Percentiles rank a stretch among this genome's conserved stretches.
Evolutionary conservation across 2,329 filamentous ascomycete genomes (phyloP).

Genomic region (Pseudogymnoascus sp.): DNA sequence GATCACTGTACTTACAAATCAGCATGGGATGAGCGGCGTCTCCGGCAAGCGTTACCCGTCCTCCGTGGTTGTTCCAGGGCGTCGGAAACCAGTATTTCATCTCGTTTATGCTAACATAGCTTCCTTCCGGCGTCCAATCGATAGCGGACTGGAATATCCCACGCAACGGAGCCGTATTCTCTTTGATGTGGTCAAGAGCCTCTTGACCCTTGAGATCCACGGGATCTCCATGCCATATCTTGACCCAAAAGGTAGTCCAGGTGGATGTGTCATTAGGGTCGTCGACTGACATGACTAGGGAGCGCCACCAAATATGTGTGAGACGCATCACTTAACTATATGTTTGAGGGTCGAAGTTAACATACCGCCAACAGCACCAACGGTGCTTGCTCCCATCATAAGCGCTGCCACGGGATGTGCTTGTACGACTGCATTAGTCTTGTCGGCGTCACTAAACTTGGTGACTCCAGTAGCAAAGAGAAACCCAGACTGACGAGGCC

Average conservation of each 20-base stretch:
- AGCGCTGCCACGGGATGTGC: conserved; percentile 27
- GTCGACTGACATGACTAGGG: conserved; percentile 21
- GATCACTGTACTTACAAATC: conserved; percentile 34
- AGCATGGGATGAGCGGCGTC: conserved; percentile 41
- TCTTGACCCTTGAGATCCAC: conserved; percentile 28
- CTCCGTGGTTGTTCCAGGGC: conserved; percentile 21
- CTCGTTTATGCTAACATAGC: conserved; percentile 27
- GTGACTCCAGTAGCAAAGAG: conserved; percentile 27
- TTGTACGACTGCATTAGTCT: conserved; percentile 22
- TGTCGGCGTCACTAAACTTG: conserved; percentile 21
- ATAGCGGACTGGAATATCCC: conserved; percentile 29
- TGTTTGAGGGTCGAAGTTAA: conserved; percentile 3
- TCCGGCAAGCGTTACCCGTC: conserved; percentile 33
- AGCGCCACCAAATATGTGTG: neutral
- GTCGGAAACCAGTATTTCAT: conserved; percentile 30
- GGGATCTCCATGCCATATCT: conserved; percentile 27
- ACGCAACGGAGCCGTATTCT: conserved; percentile 21
- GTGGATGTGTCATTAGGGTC: conserved; percentile 20
- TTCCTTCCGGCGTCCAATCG: conserved; percentile 29
- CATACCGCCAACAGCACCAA: conserved; percentile 27
- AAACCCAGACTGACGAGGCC: conserved; percentile 21
- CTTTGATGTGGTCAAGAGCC: conserved; percentile 28
- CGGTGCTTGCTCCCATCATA: conserved; percentile 24
- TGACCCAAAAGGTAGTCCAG: conserved; percentile 31
- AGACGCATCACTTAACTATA: neutral